Conservation (phyloP, 371 early-diverging fungal genomes). For the Mucor ambiguus region DNA sequence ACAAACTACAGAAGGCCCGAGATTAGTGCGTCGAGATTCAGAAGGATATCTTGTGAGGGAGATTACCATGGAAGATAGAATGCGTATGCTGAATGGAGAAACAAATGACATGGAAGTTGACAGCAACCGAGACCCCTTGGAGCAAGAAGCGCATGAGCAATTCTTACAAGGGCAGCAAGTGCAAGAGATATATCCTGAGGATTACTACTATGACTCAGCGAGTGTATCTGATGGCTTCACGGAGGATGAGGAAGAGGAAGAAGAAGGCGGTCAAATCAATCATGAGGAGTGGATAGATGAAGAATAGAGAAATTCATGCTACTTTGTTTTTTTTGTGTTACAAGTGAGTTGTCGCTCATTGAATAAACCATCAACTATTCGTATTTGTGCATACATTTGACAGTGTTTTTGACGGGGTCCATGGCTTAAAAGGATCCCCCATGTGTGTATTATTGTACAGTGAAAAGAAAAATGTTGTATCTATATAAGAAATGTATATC, state of each 20-base stretch:
- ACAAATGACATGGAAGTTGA: neutral
- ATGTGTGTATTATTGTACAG: neutral
- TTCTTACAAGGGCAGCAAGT: neutral
- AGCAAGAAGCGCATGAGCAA: constrained; percentile 1
- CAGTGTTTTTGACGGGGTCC: neutral
- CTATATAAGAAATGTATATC: neutral
- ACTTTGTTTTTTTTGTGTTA: neutral
- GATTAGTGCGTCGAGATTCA: constrained; percentile 52
- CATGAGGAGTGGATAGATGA: neutral
- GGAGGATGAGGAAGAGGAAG: neutral
- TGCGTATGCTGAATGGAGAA: constrained; percentile 21
- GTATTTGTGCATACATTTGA: neutral
- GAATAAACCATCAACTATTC: neutral
- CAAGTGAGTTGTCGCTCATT: neutral
- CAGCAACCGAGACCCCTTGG: neutral
- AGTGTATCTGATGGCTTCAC: constrained; percentile 2
- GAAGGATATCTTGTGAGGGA: constrained; percentile 55
- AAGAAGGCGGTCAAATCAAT: neutral
- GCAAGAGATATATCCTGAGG: constrained; percentile 3
- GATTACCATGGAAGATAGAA: constrained; percentile 42
- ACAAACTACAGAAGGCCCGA: neutral
- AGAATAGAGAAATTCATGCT: neutral
- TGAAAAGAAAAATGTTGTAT: neutral
- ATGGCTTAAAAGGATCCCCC: neutral
- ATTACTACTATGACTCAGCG: constrained; percentile 13